Evolutionary conservation across 2,329 filamentous ascomycete genomes (phyloP), one percentile per base, ranked within the genome.

Genomic region (Scolecobasidium constrictum): DNA sequence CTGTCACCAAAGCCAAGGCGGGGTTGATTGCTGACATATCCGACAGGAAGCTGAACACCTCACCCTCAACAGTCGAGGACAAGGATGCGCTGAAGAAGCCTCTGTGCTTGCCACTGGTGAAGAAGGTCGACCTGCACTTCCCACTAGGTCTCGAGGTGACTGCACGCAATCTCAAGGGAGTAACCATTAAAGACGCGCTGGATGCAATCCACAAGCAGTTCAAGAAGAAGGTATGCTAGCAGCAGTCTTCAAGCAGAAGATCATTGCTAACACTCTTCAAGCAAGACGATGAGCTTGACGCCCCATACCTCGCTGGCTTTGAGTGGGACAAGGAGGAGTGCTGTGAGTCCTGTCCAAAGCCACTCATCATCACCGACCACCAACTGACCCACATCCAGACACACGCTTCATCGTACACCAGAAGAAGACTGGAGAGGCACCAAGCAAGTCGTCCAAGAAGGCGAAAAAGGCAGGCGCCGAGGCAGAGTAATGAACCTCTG

Each of bases 141-240:
- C 85, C 86, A 13, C 71, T 93, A 42, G 90, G 90, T 40, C 75
- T 92, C 44, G 81, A 90, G 58, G 84, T 95, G 52, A 85, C 83
- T 22, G 90, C 87, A 58, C 78, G 90, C 57, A 96, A 95, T 67
- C 69, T 88, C 55, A 90, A 88, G 65, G 90, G 90, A 44, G 87
- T 96, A 52, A 96, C 90, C 45, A 90, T 96, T 73, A 95, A 95
- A 72, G 90, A 96, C 65, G 87, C 87, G 46, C 62, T 94, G 62
- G 88, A 95, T 63, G 90, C 86, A 56, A 95, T 96, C 66, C 73
- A 94, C 74, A 95, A 94, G 73, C 77, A 84, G 54, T 94, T 86
- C 73, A 94, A 93, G 77, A 95, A 95, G 78, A 83, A 88, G 77
- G 90, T 88, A 66, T 54, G 78, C 63, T 35, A 38, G 22, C 31